Evolutionary conservation across 2,329 filamentous ascomycete species (phyloP).

Genomic region (Xylariaceae sp.): DNA sequence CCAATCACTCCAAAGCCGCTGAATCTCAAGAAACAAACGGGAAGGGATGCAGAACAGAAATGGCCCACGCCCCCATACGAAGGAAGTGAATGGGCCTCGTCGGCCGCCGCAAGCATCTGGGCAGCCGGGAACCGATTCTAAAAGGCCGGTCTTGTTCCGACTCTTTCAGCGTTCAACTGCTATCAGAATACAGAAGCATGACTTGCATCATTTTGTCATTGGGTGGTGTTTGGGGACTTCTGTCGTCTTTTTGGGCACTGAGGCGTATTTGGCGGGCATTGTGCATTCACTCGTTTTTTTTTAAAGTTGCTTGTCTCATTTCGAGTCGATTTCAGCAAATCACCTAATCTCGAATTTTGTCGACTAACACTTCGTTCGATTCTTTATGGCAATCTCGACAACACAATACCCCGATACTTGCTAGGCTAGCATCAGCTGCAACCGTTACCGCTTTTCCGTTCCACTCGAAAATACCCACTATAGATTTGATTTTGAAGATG

Average conservation of each 20-base stretch:
- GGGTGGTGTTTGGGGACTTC: slow-evolving; percentile 43
- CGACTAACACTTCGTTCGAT: slow-evolving; percentile 33
- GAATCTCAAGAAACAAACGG: slow-evolving; percentile 65
- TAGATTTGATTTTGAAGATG: slow-evolving; percentile 42
- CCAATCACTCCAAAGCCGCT: slow-evolving; percentile 72
- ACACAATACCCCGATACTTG: slow-evolving; percentile 41
- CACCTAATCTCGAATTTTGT: slow-evolving; percentile 34
- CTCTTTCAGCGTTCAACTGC: not conserved
- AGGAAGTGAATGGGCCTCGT: slow-evolving; percentile 88
- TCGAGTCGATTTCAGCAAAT: slow-evolving; percentile 38
- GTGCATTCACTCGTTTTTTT: slow-evolving; percentile 40
- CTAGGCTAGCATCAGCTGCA: slow-evolving; percentile 28
- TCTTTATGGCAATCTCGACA: slow-evolving; percentile 38
- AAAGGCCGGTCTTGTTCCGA: slow-evolving; percentile 23
- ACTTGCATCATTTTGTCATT: slow-evolving; percentile 42
- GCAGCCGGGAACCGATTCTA: slow-evolving; percentile 71
- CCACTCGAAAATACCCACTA: slow-evolving; percentile 45
- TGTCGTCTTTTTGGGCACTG: slow-evolving; percentile 26
- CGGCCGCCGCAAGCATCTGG: slow-evolving; percentile 82
- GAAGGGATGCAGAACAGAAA: slow-evolving; percentile 63
- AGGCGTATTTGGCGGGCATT: slow-evolving; percentile 36
- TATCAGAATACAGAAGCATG: slow-evolving; percentile 9
- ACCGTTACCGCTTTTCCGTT: slow-evolving; percentile 36
- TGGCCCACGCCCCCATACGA: slow-evolving; percentile 97
- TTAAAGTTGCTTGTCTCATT: slow-evolving; percentile 35